Base-by-base conservation (phyloP, 2,329 filamentous ascomycete genomes). In the Venturia aucupariae region DNA sequence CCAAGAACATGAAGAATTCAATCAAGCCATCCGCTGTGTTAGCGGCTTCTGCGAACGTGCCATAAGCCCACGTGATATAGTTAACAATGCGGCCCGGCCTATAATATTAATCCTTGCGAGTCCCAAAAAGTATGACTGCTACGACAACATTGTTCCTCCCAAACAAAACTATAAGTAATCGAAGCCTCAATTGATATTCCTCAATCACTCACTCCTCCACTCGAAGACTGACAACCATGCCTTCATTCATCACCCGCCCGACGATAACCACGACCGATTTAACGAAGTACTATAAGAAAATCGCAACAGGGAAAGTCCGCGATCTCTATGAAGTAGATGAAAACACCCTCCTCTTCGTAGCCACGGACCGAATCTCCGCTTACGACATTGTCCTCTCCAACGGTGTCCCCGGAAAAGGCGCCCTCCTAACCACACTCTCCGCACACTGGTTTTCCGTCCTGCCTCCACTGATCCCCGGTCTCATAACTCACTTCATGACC, bases 281-380 rank as follows among this genome's bases (percentile, higher is more conserved):
- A 13, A 62, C 63, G 13, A 38, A 38, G 24, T 51, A 41, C 27
- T 65, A 62, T 44, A 65, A 65, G 64, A 61, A 27, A 17, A 24
- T 65, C 24, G 57, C 64, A 22, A 39, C 22, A 27, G 64, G 64
- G 65, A 74, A 51, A 78, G 91, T 95, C 32, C 86, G 90, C 71
- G 90, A 95, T 72, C 82, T 95, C 44, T 96, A 90, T 75, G 81
- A 84, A 67, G 79, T 95, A 63, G 85, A 90, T 73, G 79, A 85
- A 48, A 77, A 83, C 65, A 88, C 85, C 2, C 84, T 96, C 4
- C 86, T 96, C 65, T 93, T 96, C 73, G 86, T 92, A 64, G 88
- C 90, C 30, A 89, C 90, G 17, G 92, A 97, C 78, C 88, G 94
- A 69, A 94, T 97, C 75, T 96, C 91, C 30, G 94, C 94, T 64